These are phyloP conservation scores for Plasmodium falciparum DNA, from an alignment of 169 alveolate species.

Conservation along the genomic window DNA sequence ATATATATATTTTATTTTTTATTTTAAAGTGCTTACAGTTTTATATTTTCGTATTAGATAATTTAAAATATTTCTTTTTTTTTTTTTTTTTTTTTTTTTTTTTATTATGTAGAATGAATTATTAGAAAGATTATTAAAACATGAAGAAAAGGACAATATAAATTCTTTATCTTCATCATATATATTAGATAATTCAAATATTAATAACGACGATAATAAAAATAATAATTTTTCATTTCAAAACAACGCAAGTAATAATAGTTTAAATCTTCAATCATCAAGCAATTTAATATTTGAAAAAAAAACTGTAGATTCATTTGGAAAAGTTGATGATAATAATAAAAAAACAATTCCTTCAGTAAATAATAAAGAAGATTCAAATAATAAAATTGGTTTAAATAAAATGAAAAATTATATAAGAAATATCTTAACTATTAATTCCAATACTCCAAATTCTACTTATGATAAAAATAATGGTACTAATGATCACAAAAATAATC, in stretches of 20 bases:
- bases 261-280: not conserved
- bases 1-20: not conserved
- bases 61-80: too few relatives aligned
- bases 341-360: conserved; percentile 39
- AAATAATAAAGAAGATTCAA: conserved; percentile 35
- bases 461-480: conserved; percentile 8
- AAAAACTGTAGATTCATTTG: not conserved
- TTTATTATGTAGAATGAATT: conserved; percentile 44
- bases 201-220: conserved; percentile 15
- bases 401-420: conserved; percentile 63
- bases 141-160: conserved; percentile 29
- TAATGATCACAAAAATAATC: not conserved
- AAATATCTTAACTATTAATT: conserved; percentile 42
- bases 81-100: not conserved
- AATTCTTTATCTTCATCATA: not conserved
- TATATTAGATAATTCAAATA: conserved; percentile 11
- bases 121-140: conserved; percentile 55
- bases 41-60: too few relatives aligned
- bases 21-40: too few relatives aligned
- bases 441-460: conserved; percentile 11
- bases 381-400: conserved; percentile 21
- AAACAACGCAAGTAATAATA: not conserved
- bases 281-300: conserved; percentile 5
- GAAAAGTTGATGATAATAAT: conserved; percentile 15
- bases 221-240: conserved; percentile 14